Evolutionary conservation across 495 filamentous ascomycete genomes (phyloP).

Genomic region (Aspergillus funiculosus): DNA sequence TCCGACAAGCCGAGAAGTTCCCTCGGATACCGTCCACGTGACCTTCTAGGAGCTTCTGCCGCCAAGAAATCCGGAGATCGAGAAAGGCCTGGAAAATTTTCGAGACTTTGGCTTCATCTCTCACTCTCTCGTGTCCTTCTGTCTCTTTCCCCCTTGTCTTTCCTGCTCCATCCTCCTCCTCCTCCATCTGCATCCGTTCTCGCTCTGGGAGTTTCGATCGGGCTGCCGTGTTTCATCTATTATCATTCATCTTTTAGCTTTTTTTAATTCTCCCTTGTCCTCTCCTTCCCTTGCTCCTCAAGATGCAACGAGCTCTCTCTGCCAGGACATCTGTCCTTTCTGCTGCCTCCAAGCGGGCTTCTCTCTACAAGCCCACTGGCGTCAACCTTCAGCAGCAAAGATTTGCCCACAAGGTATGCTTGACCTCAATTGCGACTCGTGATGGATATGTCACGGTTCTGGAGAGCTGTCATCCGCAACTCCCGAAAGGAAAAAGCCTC

Average conservation of each 20-base stretch:
- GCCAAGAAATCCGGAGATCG: slow-evolving; percentile 44
- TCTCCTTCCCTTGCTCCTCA: slow-evolving; percentile 30
- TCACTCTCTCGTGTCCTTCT: slow-evolving; percentile 21
- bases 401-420: slow-evolving; percentile 86
- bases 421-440: neutral
- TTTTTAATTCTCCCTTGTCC: slow-evolving; percentile 20
- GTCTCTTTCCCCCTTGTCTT: slow-evolving; percentile 22
- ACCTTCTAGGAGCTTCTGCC: slow-evolving; percentile 45
- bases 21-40: slow-evolving; percentile 38
- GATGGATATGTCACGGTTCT: slow-evolving; percentile 6
- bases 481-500: too few relatives aligned
- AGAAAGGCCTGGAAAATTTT: slow-evolving; percentile 48
- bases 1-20: slow-evolving; percentile 25
- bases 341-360: slow-evolving; percentile 53
- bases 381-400: slow-evolving; percentile 75
- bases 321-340: slow-evolving; percentile 65
- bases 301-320: slow-evolving; percentile 71
- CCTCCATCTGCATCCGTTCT: slow-evolving; percentile 19
- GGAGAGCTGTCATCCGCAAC: slow-evolving; percentile 15
- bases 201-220: slow-evolving; percentile 32
- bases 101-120: slow-evolving; percentile 46
- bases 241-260: slow-evolving; percentile 14
- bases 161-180: slow-evolving; percentile 25
- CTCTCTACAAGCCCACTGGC: slow-evolving; percentile 45
- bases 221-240: slow-evolving; percentile 17